These are phyloP conservation scores for Aspergillus bertholletiae DNA, from an alignment of 495 filamentous ascomycete species.

Conservation along the genomic window DNA sequence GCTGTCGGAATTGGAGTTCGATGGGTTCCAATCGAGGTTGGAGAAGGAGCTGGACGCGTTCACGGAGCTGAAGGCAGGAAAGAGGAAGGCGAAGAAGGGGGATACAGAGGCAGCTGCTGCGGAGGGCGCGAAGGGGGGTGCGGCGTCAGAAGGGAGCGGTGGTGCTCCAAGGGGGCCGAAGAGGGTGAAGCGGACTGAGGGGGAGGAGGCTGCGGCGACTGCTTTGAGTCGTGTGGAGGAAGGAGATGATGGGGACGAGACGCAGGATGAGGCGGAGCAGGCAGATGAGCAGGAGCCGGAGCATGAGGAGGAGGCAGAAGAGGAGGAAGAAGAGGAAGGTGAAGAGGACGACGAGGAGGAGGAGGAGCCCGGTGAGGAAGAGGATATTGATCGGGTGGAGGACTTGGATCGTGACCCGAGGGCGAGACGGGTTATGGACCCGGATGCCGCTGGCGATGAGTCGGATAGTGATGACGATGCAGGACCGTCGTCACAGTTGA, in stretches of 20 bases:
- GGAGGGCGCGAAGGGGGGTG: neutral
- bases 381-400: slow-evolving; percentile 65
- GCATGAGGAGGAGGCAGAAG: too few species aligned
- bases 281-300: slow-evolving; percentile 52
- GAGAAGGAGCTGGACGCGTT: slow-evolving; percentile 58
- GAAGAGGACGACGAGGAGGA: slow-evolving; percentile 37
- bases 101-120: slow-evolving; percentile 15
- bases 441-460: slow-evolving; percentile 37
- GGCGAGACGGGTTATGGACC: slow-evolving; percentile 28
- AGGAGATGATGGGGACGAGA: slow-evolving; percentile 46
- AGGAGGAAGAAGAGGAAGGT: slow-evolving; percentile 49
- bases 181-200: slow-evolving; percentile 46
- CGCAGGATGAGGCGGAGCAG: slow-evolving; percentile 37
- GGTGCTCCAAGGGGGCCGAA: slow-evolving; percentile 35
- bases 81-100: slow-evolving; percentile 58
- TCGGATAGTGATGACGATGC: slow-evolving; percentile 41
- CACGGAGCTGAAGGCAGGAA: slow-evolving; percentile 60
- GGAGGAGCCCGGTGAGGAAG: slow-evolving; percentile 38
- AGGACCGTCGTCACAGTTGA: slow-evolving; percentile 41
- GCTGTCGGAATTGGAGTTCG: slow-evolving; percentile 79
- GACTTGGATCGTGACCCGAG: slow-evolving; percentile 43
- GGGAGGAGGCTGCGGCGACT: slow-evolving; percentile 31
- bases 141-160: neutral
- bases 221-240: neutral
- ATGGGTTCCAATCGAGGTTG: slow-evolving; percentile 62